phyloP scores from a whole-genome alignment of 116 monocot genomes.

The Posidonia oceanica region DNA sequence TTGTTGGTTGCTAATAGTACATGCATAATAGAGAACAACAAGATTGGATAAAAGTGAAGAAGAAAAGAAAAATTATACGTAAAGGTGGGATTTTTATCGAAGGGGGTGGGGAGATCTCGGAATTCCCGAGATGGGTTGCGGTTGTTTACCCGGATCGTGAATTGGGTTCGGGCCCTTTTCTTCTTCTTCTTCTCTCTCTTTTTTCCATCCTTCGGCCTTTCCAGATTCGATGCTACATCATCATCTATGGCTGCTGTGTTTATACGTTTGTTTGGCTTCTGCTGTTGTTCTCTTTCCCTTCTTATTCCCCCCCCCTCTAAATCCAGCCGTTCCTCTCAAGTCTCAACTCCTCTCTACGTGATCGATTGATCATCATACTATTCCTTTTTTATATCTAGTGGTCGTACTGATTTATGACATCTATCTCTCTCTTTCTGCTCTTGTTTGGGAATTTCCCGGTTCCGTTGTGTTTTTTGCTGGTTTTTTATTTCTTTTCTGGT shows the following conservation, averaged over 20 bases:
- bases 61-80: background rate
- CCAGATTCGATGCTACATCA: constrained; percentile 19
- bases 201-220: background rate
- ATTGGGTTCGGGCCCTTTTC: constrained; percentile 4
- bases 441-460: no score
- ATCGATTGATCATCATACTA: no score
- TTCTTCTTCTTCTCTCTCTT: constrained; percentile 2
- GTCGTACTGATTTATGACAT: no score
- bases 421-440: no score
- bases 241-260: no score
- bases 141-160: background rate
- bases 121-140: constrained; percentile 1
- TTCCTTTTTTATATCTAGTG: no score
- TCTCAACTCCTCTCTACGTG: no score
- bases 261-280: background rate
- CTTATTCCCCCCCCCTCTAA: no score
- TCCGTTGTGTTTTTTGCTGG: no score
- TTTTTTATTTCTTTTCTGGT: no score
- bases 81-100: constrained; percentile 3
- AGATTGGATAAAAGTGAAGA: background rate
- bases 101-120: background rate
- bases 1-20: background rate
- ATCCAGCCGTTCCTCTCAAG: no score
- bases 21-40: background rate
- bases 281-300: background rate